Evolutionary conservation across 176 grass and related monocot species (phyloP).

Genomic region (Oryza australiensis): DNA sequence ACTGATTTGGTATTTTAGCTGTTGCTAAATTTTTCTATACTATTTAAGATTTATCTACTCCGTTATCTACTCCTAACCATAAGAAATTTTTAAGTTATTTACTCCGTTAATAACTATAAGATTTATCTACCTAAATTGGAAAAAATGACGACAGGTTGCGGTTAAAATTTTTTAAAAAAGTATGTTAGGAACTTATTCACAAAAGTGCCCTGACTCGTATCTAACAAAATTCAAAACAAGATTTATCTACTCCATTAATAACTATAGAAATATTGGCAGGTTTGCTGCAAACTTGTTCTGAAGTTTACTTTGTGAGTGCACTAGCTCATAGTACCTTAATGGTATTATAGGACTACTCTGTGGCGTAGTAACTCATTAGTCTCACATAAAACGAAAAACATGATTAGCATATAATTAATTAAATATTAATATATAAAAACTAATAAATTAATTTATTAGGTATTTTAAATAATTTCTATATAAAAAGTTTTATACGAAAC

Average conservation of each 20-base stretch:
- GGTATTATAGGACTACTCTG: neutral
- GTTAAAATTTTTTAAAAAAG: neutral
- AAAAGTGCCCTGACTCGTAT: neutral
- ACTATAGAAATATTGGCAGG: conserved; percentile 1
- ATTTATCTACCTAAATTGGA: conserved; percentile 76
- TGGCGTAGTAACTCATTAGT: neutral
- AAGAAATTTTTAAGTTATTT: no score
- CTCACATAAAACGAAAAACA: no score
- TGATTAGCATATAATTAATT: no score
- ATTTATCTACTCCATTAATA: neutral
- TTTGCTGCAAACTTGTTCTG: neutral
- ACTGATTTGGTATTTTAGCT: no score
- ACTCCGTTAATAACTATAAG: no score
- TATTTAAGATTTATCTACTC: no score
- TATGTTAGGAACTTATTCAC: neutral
- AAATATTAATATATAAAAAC: no score
- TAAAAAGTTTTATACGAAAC: no score
- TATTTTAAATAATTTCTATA: no score
- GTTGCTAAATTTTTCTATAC: no score
- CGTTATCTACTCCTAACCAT: no score
- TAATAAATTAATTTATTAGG: no score
- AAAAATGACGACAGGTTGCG: conserved; percentile 3
- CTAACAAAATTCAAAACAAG: neutral
- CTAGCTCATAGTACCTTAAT: neutral
- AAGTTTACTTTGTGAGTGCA: neutral